Evolutionary conservation across 2,329 filamentous ascomycete species (phyloP).

Genomic region (Thermothelomyces thermophilus): DNA sequence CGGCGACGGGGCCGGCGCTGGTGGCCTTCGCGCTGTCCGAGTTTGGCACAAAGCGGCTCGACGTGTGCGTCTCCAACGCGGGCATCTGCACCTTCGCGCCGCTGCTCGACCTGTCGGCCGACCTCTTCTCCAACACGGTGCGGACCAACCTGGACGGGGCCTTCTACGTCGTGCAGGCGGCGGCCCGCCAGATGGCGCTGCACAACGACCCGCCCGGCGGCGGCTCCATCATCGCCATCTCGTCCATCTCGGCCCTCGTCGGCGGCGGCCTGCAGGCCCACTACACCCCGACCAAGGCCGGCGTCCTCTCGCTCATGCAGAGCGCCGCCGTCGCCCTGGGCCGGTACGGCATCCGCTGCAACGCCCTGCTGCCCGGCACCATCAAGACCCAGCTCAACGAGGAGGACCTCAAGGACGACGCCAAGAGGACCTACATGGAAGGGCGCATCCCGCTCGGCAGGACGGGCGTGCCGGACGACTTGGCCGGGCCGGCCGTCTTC

Average conservation of each 20-base stretch:
- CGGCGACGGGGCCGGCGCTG: constrained; percentile 62
- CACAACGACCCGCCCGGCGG: constrained; percentile 61
- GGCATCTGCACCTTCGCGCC: constrained; percentile 84
- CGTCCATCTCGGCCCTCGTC: constrained; percentile 66
- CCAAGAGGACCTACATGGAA: constrained; percentile 73
- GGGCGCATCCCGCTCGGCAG: constrained; percentile 71
- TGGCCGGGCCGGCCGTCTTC: constrained; percentile 81
- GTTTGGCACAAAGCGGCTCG: constrained; percentile 52
- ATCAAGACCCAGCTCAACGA: constrained; percentile 82
- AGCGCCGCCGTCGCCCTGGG: constrained; percentile 74
- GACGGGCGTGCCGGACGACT: constrained; percentile 63
- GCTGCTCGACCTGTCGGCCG: constrained; percentile 66
- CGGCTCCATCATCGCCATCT: constrained; percentile 73
- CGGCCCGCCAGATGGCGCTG: constrained; percentile 71
- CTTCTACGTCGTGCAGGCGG: constrained; percentile 83
- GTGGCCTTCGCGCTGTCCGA: constrained; percentile 58
- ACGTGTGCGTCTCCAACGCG: constrained; percentile 82
- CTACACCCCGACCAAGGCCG: constrained; percentile 86
- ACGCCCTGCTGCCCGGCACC: constrained; percentile 76
- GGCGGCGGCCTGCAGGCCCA: constrained; percentile 75
- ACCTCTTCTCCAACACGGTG: constrained; percentile 66
- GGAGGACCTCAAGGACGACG: constrained; percentile 65
- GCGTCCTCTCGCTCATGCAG: constrained; percentile 75
- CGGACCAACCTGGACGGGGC: constrained; percentile 78
- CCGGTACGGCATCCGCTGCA: constrained; percentile 69